phyloP scores from a whole-genome alignment of 2,329 filamentous ascomycete species.

The Orbilia quercus region DNA sequence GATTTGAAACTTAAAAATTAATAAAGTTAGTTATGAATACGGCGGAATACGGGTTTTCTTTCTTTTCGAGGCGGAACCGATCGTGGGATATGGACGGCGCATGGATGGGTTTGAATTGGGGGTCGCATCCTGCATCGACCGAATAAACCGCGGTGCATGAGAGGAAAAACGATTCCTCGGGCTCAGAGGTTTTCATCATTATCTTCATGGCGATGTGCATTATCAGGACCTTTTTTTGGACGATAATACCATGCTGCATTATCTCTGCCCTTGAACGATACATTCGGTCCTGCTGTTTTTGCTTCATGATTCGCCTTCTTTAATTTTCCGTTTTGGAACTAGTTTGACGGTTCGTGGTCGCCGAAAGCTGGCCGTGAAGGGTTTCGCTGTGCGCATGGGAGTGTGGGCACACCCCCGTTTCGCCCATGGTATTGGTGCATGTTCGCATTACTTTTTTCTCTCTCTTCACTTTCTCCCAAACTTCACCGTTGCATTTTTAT shows the following conservation, averaged over 20 bases:
- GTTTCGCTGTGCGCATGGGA: not conserved
- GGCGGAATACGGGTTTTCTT: no score
- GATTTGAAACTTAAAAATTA: no score
- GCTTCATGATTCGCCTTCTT: not conserved
- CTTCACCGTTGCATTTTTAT: no score
- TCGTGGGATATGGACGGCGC: no score
- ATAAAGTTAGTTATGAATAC: no score
- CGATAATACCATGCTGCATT: conserved; percentile 44
- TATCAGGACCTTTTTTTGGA: conserved; percentile 32
- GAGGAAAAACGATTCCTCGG: conserved; percentile 11
- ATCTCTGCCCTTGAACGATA: conserved; percentile 25
- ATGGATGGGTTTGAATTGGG: no score
- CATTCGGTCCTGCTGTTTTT: conserved; percentile 9
- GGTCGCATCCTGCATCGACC: not conserved
- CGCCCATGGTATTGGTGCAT: conserved; percentile 19
- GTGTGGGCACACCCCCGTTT: no score
- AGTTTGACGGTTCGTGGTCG: conserved; percentile 39
- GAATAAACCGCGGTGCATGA: conserved; percentile 15
- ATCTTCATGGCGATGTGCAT: conserved; percentile 5
- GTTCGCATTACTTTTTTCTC: no score
- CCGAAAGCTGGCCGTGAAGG: conserved; percentile 43
- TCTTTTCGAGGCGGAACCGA: no score
- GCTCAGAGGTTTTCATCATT: not conserved
- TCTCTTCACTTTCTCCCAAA: conserved; percentile 9
- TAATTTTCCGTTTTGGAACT: conserved; percentile 44